Base-by-base conservation (phyloP, 305 asterid species). In the Withania somnifera region DNA sequence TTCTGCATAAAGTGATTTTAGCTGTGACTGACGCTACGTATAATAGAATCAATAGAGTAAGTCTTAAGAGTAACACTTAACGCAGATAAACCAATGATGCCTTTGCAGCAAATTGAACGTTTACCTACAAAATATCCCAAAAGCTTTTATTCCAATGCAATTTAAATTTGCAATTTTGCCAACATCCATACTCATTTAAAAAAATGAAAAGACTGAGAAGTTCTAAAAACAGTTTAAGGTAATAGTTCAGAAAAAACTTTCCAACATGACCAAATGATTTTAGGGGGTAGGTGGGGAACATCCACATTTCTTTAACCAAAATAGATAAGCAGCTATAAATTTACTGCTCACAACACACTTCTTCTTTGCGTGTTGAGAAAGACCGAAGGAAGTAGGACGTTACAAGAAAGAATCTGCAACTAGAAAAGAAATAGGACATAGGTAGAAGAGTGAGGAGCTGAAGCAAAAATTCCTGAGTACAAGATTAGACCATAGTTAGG, bases 1-100 rank as follows among this genome's bases (percentile, higher is more conserved):
- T 90, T 97, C 99, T 53, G 95, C 93, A 89, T 97, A 97, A 69
- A 97, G 98, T 11, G 96, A 87, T 91, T 89, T 88, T 86, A 97
- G 86, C 87, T 97, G 99, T 79, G 99, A 95, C 82, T 95, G 98
- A 85, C 99, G 95, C 99, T 97, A 96, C 95, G 88, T 34, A 88
- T 45, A 63, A 78, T 82, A 82, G 86, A 82, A 36, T 67, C 38
- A 24, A 81, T 79, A 85, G 52, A 40, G 67, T 75, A 80, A 34
- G 38, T 67, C 64, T 38, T 61, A 82, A 77, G 81, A 80, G 79
- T 47, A 51, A 75, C 80, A 26, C 17, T 26, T 45, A 51, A 75
- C n/a, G 45, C n/a, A 75, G 80, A 50, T 8, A 75, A 47, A 51
- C 3, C 80, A 51, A 47, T 47, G 24, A 73, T 73, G 26, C 15